A percentile compares a stretch with the other conserved stretches of the same genome.
These are phyloP conservation scores for Acanthamoeba pearcei DNA, from an alignment of 208 protist genomes.

Conservation along the genomic window DNA sequence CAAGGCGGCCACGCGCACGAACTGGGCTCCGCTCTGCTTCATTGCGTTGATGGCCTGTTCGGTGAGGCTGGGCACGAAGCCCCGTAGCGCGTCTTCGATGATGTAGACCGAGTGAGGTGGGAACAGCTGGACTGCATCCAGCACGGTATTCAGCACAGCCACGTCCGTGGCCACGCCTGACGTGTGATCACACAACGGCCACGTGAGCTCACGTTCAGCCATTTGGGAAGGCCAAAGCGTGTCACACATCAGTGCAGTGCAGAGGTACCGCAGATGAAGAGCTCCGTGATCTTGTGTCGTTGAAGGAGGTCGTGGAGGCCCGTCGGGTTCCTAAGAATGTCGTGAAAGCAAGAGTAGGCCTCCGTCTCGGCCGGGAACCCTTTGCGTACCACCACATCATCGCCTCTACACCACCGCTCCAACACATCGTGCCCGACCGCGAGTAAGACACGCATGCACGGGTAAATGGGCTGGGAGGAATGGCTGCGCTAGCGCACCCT, in stretches of 20 bases:
- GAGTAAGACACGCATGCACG: not conserved
- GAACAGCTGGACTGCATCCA: conserved; percentile 57
- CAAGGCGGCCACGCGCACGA: not conserved
- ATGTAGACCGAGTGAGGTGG: not conserved
- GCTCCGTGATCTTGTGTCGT: conserved; percentile 22
- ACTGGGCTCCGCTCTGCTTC: not conserved
- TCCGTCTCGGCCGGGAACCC: conserved; percentile 57
- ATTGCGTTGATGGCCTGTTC: not conserved
- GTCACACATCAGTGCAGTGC: not conserved
- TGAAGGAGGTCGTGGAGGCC: not conserved
- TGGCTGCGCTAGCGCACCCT: not conserved
- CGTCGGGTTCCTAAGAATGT: conserved; percentile 52
- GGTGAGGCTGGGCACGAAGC: conserved; percentile 52
- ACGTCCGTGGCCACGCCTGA: conserved; percentile 64
- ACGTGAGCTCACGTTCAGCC: not conserved
- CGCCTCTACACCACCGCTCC: not conserved
- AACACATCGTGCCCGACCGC: too few relatives aligned
- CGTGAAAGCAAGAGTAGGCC: conserved; percentile 64
- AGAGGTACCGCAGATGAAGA: conserved; percentile 56
- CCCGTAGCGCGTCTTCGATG: conserved; percentile 46
- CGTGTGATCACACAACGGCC: not conserved
- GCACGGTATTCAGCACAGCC: conserved; percentile 57
- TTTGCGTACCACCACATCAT: conserved; percentile 8
- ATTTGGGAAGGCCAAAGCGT: not conserved
- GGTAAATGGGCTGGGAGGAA: not conserved